A percentile compares a stretch with the other conserved stretches of the same genome.
phyloP scores from a whole-genome alignment of 2,329 filamentous ascomycete species.

The Verticillium klebahnii region DNA sequence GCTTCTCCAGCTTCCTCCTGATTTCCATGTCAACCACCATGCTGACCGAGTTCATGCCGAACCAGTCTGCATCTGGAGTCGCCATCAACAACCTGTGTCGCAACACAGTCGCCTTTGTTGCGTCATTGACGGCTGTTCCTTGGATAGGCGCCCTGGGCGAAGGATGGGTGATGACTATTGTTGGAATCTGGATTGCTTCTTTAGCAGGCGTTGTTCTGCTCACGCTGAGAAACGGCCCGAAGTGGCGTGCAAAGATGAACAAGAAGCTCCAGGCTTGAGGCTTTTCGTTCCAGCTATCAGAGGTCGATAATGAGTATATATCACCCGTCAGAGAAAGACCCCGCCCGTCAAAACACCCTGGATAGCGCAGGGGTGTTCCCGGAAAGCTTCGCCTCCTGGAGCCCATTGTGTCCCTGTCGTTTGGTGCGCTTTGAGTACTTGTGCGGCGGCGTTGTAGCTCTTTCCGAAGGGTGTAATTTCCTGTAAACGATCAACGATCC shows the following conservation, averaged over 20 bases:
- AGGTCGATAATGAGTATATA: too few species aligned
- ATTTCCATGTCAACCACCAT: not conserved
- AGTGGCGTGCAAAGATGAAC: too few species aligned
- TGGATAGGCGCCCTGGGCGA: not conserved
- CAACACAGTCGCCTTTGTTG: not conserved
- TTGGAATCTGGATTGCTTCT: not conserved
- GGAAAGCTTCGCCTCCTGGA: not conserved
- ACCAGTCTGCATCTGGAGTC: not conserved
- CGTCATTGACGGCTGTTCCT: not conserved
- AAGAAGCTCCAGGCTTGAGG: too few species aligned
- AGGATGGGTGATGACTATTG: not conserved
- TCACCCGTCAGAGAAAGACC: too few species aligned
- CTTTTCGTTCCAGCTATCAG: too few species aligned
- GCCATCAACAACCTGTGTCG: not conserved
- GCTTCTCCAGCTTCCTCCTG: not conserved
- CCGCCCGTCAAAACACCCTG: too few species aligned
- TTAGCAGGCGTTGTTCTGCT: not conserved
- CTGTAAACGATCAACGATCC: constrained; percentile 25
- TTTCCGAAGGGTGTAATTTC: not conserved
- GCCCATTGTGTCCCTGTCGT: not conserved
- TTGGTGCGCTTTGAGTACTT: not conserved
- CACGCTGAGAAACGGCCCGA: not conserved
- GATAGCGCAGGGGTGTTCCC: too few species aligned
- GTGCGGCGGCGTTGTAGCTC: not conserved
- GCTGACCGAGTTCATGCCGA: not conserved